Conservation (phyloP, 2,329 filamentous ascomycete genomes). For the Cordyceps cicadae region DNA sequence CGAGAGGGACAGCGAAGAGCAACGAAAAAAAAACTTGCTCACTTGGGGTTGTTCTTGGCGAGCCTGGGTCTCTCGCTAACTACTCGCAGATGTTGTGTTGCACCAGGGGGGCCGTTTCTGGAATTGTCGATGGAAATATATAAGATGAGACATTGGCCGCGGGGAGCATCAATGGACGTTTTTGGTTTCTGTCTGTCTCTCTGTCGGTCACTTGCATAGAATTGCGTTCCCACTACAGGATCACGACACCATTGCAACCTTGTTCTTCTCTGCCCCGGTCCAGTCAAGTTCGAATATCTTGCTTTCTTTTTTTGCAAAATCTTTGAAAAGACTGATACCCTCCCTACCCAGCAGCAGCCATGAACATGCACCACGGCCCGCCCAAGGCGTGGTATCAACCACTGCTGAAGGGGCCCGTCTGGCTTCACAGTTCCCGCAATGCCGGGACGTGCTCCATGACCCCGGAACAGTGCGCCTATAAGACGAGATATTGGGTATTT, state of each 20-base stretch:
- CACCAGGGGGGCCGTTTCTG: not conserved
- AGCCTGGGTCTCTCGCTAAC: not conserved
- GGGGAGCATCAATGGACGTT: not conserved
- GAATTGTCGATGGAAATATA: constrained; percentile 1
- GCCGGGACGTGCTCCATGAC: constrained; percentile 25
- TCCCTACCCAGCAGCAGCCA: not conserved
- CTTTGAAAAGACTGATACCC: too few species aligned
- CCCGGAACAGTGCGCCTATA: constrained; percentile 36
- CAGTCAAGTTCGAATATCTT: too few species aligned
- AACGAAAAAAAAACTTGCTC: constrained; percentile 10
- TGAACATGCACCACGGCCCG: constrained; percentile 9
- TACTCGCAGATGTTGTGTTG: not conserved
- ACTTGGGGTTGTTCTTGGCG: not conserved
- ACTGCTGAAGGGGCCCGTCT: constrained; percentile 10
- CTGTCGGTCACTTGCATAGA: too few species aligned
- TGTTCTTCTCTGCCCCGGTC: too few species aligned
- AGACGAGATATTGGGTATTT: constrained; percentile 38
- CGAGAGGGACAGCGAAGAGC: too few species aligned
- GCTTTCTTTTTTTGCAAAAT: too few species aligned
- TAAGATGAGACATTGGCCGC: constrained; percentile 6
- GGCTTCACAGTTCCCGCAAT: constrained; percentile 14
- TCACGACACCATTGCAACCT: too few species aligned
- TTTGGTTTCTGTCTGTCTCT: too few species aligned
- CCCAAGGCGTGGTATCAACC: constrained; percentile 11
- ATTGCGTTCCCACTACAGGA: too few species aligned